Evolutionary conservation across 306 rosid genomes (phyloP), one percentile per base, ranked within the genome.

Genomic region (Carpinus viminea): DNA sequence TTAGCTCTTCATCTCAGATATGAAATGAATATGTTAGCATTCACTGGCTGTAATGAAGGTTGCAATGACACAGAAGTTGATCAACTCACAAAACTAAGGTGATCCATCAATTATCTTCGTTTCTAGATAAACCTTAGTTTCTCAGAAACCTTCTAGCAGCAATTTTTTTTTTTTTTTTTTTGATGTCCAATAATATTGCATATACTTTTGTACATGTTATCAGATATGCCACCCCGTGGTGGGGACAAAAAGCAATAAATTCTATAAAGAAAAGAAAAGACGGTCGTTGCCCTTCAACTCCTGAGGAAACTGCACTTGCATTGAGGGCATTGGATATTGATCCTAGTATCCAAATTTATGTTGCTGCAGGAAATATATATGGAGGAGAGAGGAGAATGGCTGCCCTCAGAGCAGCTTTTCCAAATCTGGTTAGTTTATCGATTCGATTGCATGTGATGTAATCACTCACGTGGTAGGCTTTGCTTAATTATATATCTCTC

Each of bases 11-110:
- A 93, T 87, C 99, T 95, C 68, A 82, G 99, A 87, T 95, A 95
- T 66, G 98, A 95, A 82, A 95, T 95, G 98, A 98, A 95, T 75
- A 95, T 92, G 99, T 79, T 95, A 56, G 90, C 99, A 54, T 95
- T 95, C 86, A 91, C 99, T 61, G 99, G 99, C 82, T 93, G 99
- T 57, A 86, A 91, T 51, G 90, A 84, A 50, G 97, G 98, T 72
- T 95, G 99, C 85, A 88, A 75, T 26, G 96, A 95, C 79, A 41
- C 45, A 41, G 8, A 41, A 41, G 91, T 78, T 43, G 90, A 90
- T 71, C 93, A 91, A 82, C 96, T 91, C 78, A 89, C 93, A 17
- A 86, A 74, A 81, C 84, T 95, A 97, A 91, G 99, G 99, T 90
- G 81, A 68, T 55, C 26, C n/a, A 12, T 10, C 15, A 41, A 1